A percentile compares a stretch with the other conserved stretches of the same genome.
phyloP scores from a whole-genome alignment of 768 basidiomycete genomes.

The Xerocomellus chrysenteron region DNA sequence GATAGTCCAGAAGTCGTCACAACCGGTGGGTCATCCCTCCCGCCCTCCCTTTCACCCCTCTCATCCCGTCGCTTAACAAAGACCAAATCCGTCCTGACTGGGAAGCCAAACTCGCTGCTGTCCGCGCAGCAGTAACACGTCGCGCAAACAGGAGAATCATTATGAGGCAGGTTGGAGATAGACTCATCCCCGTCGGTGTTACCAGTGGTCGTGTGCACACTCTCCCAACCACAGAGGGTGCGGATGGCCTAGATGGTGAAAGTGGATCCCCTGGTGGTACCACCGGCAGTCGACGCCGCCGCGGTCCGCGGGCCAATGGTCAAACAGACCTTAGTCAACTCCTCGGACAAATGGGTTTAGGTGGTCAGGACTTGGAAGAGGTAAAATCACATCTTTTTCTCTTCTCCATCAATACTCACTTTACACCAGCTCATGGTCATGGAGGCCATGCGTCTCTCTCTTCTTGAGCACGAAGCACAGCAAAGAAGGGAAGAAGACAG shows the following conservation, averaged over 20 bases:
- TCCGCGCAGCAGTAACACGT: constrained; percentile 93
- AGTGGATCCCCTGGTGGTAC: constrained; percentile 30
- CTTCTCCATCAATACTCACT: constrained; percentile 13
- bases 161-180: constrained; percentile 97
- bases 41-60: constrained; percentile 4
- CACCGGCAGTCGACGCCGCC: constrained; percentile 53
- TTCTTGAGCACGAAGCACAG: constrained; percentile 93
- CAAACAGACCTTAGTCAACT: constrained; percentile 65
- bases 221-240: constrained; percentile 54
- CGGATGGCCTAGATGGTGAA: constrained; percentile 44
- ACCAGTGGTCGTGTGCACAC: constrained; percentile 84
- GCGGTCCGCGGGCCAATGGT: constrained; percentile 50
- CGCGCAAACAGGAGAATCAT: constrained; percentile 95
- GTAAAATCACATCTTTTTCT: constrained; percentile 43
- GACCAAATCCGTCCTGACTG: constrained; percentile 98
- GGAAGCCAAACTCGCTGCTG: constrained; percentile 93
- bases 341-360: constrained; percentile 59
- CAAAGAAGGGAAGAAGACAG: constrained; percentile 77
- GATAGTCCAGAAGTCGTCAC: constrained; percentile 97
- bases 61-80: constrained; percentile 30
- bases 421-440: constrained; percentile 84
- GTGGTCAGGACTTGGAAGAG: constrained; percentile 91
- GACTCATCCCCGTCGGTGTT: constrained; percentile 94
- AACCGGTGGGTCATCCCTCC: constrained; percentile 54
- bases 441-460: constrained; percentile 96